Conservation (phyloP, 306 rosid species). For the Delonix regia region DNA sequence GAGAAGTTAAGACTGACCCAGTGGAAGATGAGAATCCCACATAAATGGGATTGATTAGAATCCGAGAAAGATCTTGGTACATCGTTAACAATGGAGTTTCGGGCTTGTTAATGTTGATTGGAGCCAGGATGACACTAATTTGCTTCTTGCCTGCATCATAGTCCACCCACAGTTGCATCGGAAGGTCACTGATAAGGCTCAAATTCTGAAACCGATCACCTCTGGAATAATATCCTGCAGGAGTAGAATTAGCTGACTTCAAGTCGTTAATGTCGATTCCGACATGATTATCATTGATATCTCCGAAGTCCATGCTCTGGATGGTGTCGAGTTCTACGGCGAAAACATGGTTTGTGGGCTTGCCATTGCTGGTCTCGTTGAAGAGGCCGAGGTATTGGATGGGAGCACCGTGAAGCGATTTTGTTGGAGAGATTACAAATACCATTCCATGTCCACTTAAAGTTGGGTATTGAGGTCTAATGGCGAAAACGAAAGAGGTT, state of each 20-base stretch:
- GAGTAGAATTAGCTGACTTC: constrained; percentile 12
- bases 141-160: constrained; percentile 53
- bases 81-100: no score
- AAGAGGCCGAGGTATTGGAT: constrained; percentile 60
- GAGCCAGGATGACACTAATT: no score
- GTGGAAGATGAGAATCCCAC: constrained; percentile 71
- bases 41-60: constrained; percentile 46
- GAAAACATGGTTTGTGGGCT: constrained; percentile 43
- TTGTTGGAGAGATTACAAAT: constrained; percentile 58
- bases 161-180: constrained; percentile 65
- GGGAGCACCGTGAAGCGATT: constrained; percentile 44
- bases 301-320: constrained; percentile 39
- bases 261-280: constrained; percentile 64
- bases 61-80: constrained; percentile 49
- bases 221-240: constrained; percentile 44
- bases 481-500: constrained; percentile 60
- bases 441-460: constrained; percentile 62
- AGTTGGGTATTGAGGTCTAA: constrained; percentile 32
- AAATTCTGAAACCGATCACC: constrained; percentile 30
- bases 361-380: constrained; percentile 45
- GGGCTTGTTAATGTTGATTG: no score
- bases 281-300: constrained; percentile 65
- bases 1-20: constrained; percentile 42
- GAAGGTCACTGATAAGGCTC: constrained; percentile 50
- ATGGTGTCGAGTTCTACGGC: no score